These are phyloP conservation scores for Capsicum chinense DNA, from an alignment of 257 asterid species.

Conservation along the genomic window DNA sequence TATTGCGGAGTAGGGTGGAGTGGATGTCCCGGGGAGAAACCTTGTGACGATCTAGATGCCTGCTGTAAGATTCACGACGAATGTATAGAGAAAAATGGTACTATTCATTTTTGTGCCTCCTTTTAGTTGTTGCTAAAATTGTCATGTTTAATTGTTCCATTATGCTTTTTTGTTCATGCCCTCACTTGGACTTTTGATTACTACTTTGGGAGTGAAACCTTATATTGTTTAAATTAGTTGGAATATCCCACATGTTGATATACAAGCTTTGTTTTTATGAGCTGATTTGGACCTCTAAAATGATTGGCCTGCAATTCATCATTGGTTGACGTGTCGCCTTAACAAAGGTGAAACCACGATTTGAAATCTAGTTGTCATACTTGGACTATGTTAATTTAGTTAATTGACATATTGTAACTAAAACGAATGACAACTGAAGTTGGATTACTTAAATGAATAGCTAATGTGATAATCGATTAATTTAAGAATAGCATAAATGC, in stretches of 20 bases:
- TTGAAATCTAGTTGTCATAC: neutral
- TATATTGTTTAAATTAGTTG: neutral
- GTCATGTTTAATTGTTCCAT: neutral
- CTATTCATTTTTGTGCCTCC: conserved; percentile 1
- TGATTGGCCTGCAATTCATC: neutral
- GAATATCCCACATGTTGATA: neutral
- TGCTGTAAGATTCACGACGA: conserved; percentile 89
- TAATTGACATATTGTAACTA: neutral
- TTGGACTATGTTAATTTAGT: conserved; percentile 11
- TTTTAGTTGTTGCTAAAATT: neutral
- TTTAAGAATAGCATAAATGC: neutral
- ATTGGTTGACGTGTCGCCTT: neutral
- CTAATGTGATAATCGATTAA: neutral
- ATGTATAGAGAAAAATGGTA: conserved; percentile 78
- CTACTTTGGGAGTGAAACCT: conserved; percentile 1
- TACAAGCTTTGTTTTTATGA: neutral
- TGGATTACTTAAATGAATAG: neutral
- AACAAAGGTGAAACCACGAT: neutral
- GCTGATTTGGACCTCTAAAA: neutral
- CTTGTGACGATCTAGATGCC: conserved; percentile 93
- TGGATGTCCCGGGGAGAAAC: conserved; percentile 93
- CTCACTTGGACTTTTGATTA: neutral
- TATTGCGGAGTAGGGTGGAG: conserved; percentile 95
- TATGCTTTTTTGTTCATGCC: neutral
- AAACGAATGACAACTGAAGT: neutral